Evolutionary conservation across 371 early-diverging fungal genomes (phyloP), one percentile per base, ranked within the genome.

Genomic region (Mucor plumbeus): DNA sequence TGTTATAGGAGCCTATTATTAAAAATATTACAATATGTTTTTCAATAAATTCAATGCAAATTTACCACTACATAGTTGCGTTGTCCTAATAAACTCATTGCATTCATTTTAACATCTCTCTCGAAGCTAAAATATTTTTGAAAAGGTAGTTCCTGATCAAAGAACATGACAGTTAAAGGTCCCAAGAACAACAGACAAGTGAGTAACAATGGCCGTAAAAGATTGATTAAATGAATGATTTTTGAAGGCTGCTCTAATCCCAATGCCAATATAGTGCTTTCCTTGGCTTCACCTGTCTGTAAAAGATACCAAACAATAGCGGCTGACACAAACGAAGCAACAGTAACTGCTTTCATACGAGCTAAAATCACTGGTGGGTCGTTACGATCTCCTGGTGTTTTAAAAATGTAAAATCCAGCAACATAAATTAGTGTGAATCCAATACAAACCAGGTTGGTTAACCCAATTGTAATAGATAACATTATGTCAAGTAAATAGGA

Each of bases 1-100:
- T 10, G 87, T 82, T 13, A 85, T 48, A 15, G 92, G 92, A 8
- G 84, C 90, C 88, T 90, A 65, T 10, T 5, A 36, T 44, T 44
- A 44, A 7, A 44, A 44, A 14, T 50, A 19, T 10, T n/a, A 47
- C 21, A 26, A 9, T 36, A 26, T 8, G 50, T 19, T 48, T 34
- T 38, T 35, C 14, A 7, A 26, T 31, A 36, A 66, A 71, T 26
- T 26, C 26, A 26, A 26, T 26, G 3, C 3, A 26, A 26, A 26
- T 3, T 26, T 75, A 82, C 85, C 64, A 81, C 74, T 10, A 82
- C 44, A 65, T 75, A 80, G 64, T 84, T 86, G 17, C 86, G 74
- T 41, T 74, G 66, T 15, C 83, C 80, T 11, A 75, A 26, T 14
- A 81, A 55, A 2, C 72, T 70, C 2, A 60, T 59, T 11, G 76